Percentiles rank a stretch among this genome's conserved stretches.
Evolutionary conservation across 768 basidiomycete species (phyloP).

Genomic region (Lepiota venenata): DNA sequence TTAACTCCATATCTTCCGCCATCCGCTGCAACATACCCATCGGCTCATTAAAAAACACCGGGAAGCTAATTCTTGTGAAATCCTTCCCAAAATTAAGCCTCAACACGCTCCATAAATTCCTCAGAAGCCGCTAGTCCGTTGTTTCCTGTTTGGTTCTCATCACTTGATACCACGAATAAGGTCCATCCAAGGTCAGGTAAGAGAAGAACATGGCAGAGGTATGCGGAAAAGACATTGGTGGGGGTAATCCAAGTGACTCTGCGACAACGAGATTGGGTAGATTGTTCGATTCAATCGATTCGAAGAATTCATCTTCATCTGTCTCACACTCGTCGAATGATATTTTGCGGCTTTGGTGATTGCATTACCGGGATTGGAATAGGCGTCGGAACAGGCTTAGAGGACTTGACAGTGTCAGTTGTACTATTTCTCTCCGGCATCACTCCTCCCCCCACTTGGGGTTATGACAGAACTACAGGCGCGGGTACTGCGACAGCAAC

Average conservation of each 20-base stretch:
- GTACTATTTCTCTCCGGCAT: constrained; percentile 12
- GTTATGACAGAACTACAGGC: background rate
- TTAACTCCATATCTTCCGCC: constrained; percentile 98
- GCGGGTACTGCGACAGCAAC: too few relatives aligned
- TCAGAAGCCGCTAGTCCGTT: constrained; percentile 79
- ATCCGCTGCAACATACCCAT: too few relatives aligned
- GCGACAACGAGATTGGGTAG: constrained; percentile 75
- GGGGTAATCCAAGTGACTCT: constrained; percentile 32
- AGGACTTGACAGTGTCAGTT: too few relatives aligned
- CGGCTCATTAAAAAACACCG: constrained; percentile 90
- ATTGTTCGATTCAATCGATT: constrained; percentile 85
- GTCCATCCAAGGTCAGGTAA: constrained; percentile 24
- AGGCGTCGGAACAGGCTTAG: background rate
- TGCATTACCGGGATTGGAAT: background rate
- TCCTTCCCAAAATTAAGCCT: constrained; percentile 96
- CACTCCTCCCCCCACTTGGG: background rate
- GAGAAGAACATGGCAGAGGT: background rate
- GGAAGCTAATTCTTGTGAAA: constrained; percentile 92
- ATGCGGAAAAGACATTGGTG: background rate
- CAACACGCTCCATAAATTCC: too few relatives aligned
- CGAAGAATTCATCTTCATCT: constrained; percentile 94
- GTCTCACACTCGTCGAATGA: constrained; percentile 35
- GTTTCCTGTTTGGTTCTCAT: constrained; percentile 55
- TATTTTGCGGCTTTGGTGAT: constrained; percentile 15
- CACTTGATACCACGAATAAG: constrained; percentile 68